Conservation (phyloP, 495 filamentous ascomycete genomes). For the Penicillium odoratum region DNA sequence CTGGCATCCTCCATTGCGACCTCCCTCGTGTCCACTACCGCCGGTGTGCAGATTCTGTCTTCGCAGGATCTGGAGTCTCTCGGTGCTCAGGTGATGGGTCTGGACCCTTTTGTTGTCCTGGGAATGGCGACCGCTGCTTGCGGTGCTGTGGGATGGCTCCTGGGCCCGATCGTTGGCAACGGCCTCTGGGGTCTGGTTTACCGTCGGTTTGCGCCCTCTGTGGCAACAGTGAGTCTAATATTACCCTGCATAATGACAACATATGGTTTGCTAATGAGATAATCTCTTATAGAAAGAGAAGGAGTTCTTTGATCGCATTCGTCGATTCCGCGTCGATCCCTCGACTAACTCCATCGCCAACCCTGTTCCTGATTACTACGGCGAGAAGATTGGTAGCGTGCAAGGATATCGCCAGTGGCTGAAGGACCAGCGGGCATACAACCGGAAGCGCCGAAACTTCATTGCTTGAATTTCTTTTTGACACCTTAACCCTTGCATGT, state of each 20-base stretch:
- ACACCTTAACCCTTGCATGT: conserved; percentile 15
- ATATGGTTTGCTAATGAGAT: not conserved
- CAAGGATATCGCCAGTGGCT: conserved; percentile 90
- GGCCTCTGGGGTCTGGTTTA: conserved; percentile 71
- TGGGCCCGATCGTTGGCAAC: conserved; percentile 77
- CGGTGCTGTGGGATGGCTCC: conserved; percentile 79
- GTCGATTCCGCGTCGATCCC: conserved; percentile 87
- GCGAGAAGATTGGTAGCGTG: conserved; percentile 95
- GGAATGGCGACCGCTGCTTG: conserved; percentile 72
- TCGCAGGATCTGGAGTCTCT: conserved; percentile 66
- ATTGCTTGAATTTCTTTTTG: conserved; percentile 31
- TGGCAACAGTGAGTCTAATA: conserved; percentile 58
- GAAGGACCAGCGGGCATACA: conserved; percentile 96
- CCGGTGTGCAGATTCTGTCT: conserved; percentile 63
- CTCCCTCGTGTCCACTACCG: conserved; percentile 54
- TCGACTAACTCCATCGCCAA: conserved; percentile 64
- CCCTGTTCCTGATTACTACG: conserved; percentile 69
- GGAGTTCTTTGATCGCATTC: conserved; percentile 86
- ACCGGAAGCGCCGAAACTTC: conserved; percentile 78
- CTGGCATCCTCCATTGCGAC: conserved; percentile 71
- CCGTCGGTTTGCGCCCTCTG: conserved; percentile 61
- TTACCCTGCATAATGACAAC: not conserved
- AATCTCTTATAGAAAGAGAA: conserved; percentile 72
- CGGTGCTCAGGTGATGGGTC: conserved; percentile 64
- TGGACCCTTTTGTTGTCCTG: conserved; percentile 85